Evolutionary conservation across 2,329 filamentous ascomycete species (phyloP), one percentile per base, ranked within the genome.

Genomic region (Blumeria hordei): DNA sequence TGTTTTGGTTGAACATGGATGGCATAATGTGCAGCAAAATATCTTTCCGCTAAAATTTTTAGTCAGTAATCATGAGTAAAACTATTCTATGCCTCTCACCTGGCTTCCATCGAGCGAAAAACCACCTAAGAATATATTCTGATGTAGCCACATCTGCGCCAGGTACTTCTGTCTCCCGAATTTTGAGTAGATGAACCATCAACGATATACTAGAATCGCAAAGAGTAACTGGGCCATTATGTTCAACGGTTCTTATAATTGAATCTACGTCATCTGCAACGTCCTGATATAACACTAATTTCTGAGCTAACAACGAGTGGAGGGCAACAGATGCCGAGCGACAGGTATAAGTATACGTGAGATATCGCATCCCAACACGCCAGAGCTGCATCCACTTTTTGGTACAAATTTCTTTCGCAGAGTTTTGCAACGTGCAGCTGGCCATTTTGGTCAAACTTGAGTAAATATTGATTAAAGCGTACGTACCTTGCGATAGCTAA

Each of bases 51-150:
- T 83, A 59, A 12, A 56, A 49, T 56, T 57, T 51, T 57, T 49
- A 54, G 41, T 49, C 16, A 55, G 44, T 33, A 39, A 55, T 10
- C 10, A 36, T 43, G 35, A 10, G 8, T 16, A 36, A 33, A 39
- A n/a, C 11, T 21, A 21, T 21, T 4, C 33, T 28, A 16, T 10
- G 3, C n/a, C 10, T 47, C 75, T 65, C 71, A 90, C 85, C 80
- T 59, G 88, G 83, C 60, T 80, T 80, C 88, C 90, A 98, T 62
- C 76, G 81, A 36, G 80, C 75, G 61, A 88, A 80, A 1, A 92
- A 67, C 92, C 92, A 98, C 61, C 80, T 75, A 55, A 92, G 76
- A 37, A 92, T 74, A 61, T 84, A 78, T 59, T 79, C 83, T 39
- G 78, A 80, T 3, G 80, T 83, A 41, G 73, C 72, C 60, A 80